Evolutionary conservation across 176 grass and related monocot genomes (phyloP).

Genomic region (Aegilops longissima): DNA sequence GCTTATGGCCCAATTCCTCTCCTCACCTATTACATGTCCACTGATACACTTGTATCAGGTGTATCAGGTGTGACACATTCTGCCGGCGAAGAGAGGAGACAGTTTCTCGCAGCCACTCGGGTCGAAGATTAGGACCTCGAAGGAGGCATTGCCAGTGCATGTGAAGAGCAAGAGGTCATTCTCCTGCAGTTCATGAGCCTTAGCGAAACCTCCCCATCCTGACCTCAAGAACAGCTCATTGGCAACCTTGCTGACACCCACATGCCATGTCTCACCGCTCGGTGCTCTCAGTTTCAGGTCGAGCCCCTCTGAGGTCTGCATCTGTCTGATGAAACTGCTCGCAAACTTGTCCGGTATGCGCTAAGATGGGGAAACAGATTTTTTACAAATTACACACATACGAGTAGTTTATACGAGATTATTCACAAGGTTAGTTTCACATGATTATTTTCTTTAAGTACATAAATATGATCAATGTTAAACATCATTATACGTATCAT

Average conservation of each 20-base stretch:
- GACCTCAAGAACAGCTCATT: constrained; percentile 16
- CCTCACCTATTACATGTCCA: too few relatives aligned
- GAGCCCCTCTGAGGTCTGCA: constrained; percentile 13
- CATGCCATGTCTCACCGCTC: constrained; percentile 39
- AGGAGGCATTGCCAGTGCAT: constrained; percentile 31
- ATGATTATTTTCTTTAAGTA: neutral
- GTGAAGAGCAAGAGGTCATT: constrained; percentile 53
- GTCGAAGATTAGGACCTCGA: constrained; percentile 53
- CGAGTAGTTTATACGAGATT: too few relatives aligned
- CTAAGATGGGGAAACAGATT: constrained; percentile 1
- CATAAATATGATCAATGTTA: neutral
- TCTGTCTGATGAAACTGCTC: constrained; percentile 30
- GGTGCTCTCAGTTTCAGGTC: constrained; percentile 42
- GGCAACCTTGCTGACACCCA: neutral
- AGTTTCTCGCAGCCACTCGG: constrained; percentile 47
- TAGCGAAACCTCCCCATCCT: constrained; percentile 55
- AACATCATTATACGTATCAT: too few relatives aligned
- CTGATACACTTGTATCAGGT: too few relatives aligned
- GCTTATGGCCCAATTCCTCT: too few relatives aligned
- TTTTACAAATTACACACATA: neutral
- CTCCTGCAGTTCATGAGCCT: constrained; percentile 35
- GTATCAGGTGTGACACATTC: too few relatives aligned
- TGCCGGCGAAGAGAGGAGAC: neutral
- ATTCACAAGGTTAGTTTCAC: neutral
- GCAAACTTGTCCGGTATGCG: constrained; percentile 43